Conservation (phyloP, 768 basidiomycete genomes). For the button mushroom (Agaricus bisporus) region DNA sequence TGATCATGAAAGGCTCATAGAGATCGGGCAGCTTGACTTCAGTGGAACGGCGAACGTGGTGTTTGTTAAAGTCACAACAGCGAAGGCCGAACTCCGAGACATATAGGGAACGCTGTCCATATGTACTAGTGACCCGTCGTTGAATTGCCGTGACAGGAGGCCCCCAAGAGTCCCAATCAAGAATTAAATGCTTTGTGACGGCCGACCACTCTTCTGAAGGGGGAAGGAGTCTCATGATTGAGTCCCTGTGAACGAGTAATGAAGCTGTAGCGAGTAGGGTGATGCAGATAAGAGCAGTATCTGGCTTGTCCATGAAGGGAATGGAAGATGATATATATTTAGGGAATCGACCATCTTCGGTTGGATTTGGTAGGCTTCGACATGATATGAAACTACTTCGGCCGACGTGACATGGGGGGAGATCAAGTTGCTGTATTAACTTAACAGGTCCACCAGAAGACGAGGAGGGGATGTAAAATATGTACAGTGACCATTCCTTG, state of each 20-base stretch:
- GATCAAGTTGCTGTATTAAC: not conserved
- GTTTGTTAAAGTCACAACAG: not conserved
- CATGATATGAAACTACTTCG: not conserved
- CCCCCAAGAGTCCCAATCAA: not conserved
- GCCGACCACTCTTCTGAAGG: not conserved
- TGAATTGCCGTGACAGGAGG: not conserved
- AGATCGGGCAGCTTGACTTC: not conserved
- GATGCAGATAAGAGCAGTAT: not conserved
- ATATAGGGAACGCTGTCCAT: not conserved
- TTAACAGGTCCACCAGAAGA: not conserved
- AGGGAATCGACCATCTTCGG: not conserved
- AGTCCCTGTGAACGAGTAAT: not conserved
- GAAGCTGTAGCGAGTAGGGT: not conserved
- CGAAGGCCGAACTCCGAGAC: not conserved
- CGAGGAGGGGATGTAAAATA: not conserved
- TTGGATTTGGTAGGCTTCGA: not conserved
- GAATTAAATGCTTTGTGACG: not conserved
- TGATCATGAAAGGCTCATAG: not conserved
- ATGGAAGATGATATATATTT: not conserved
- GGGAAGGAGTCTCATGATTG: not conserved
- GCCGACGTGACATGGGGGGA: not conserved
- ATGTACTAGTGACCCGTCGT: not conserved
- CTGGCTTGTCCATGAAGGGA: not conserved
- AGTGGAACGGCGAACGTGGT: not conserved
- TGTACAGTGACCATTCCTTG: not conserved